Conservation (phyloP, 176 grass and related monocot genomes). For the barley (Hordeum vulgare) region MorexV3_pseudomolecules_assembly NC_058524.1:156890896-156891395, state of each 20-base stretch:
- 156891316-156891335: background rate
- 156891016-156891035: background rate
- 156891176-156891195: background rate
- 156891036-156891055: background rate
- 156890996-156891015: constrained; percentile 3
- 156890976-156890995: constrained; percentile 1
- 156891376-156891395: constrained; percentile 14
- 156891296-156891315: constrained; percentile 5
- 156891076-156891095: background rate
- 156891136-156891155: background rate
- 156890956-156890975: background rate
- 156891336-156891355: background rate
- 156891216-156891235: constrained; percentile 11
- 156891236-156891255: background rate
- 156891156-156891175: background rate
- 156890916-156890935: background rate
- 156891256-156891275: background rate
- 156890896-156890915: background rate
- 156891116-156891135: background rate
- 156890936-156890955: constrained; percentile 6
- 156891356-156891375: background rate
- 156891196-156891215: background rate
- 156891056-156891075: background rate
- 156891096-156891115: background rate
- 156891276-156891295: background rate